Evolutionary conservation across 805 yeast species (phyloP).

Genomic region (Yarrowia hollandica): DNA sequence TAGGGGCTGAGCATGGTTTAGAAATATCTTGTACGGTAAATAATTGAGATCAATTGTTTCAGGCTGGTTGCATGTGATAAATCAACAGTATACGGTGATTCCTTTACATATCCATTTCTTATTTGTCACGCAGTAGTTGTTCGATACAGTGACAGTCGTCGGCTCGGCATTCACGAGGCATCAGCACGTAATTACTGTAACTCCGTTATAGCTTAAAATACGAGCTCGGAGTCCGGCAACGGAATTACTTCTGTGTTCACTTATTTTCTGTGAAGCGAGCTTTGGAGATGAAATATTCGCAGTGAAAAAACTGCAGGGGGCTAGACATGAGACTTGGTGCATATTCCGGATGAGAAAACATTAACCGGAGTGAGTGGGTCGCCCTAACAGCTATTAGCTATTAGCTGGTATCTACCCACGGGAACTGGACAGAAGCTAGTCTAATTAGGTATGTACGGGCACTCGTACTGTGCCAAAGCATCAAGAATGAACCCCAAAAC

Average conservation of each 20-base stretch:
- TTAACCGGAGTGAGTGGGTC: no score
- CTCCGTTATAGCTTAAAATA: not conserved
- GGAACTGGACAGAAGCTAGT: no score
- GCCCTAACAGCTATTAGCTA: no score
- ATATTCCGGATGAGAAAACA: no score
- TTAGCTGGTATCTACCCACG: no score
- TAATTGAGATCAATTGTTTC: not conserved
- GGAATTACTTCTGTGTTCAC: not conserved
- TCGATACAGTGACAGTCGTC: no score
- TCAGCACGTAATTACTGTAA: no score
- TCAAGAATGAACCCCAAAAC: not conserved
- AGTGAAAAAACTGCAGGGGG: not conserved
- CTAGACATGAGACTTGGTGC: not conserved
- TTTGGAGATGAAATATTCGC: not conserved
- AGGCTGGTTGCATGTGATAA: not conserved
- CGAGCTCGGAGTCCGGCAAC: not conserved
- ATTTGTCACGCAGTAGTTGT: no score
- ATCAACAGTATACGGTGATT: not conserved
- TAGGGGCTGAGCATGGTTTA: slow-evolving; percentile 6
- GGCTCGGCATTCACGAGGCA: no score
- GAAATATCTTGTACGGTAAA: not conserved
- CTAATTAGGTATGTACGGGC: no score
- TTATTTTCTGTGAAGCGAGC: not conserved
- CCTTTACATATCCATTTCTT: no score
- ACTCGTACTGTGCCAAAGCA: no score